Evolutionary conservation across 2,329 filamentous ascomycete genomes (phyloP).

Genomic region (Monosporascus sp.): DNA sequence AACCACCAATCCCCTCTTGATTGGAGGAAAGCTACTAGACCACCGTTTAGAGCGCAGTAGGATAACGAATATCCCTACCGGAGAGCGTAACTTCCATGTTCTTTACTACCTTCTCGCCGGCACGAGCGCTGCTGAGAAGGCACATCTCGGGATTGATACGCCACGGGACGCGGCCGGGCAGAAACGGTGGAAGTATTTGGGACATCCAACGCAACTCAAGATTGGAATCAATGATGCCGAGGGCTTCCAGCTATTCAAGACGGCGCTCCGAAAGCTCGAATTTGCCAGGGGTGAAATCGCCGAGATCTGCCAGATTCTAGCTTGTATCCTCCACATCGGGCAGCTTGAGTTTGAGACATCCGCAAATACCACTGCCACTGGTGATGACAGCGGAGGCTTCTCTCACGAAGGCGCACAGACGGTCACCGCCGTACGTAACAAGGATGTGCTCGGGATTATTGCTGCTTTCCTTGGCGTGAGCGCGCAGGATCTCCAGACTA

Average conservation of each 20-base stretch:
- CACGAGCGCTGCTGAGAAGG: slow-evolving; percentile 83
- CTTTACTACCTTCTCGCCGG: slow-evolving; percentile 93
- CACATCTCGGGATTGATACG: slow-evolving; percentile 64
- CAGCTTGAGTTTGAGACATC: slow-evolving; percentile 90
- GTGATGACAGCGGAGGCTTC: slow-evolving; percentile 91
- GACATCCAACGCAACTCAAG: slow-evolving; percentile 93
- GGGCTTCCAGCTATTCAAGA: slow-evolving; percentile 97
- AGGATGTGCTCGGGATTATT: slow-evolving; percentile 77
- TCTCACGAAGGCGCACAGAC: slow-evolving; percentile 89
- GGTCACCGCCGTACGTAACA: slow-evolving; percentile 86
- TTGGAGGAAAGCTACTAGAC: slow-evolving; percentile 91
- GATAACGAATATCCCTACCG: slow-evolving; percentile 86
- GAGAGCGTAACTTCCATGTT: slow-evolving; percentile 93
- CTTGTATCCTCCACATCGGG: slow-evolving; percentile 92
- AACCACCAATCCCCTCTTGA: slow-evolving; percentile 75
- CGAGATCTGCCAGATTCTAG: slow-evolving; percentile 92
- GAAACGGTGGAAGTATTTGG: slow-evolving; percentile 92
- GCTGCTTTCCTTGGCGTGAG: slow-evolving; percentile 92
- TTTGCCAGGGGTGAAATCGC: slow-evolving; percentile 92
- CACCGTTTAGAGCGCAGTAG: slow-evolving; percentile 89
- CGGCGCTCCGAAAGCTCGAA: slow-evolving; percentile 85
- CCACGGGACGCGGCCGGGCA: slow-evolving; percentile 40
- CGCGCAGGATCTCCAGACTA: slow-evolving; percentile 75
- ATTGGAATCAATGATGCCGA: slow-evolving; percentile 94
- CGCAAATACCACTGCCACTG: slow-evolving; percentile 69